phyloP scores from a whole-genome alignment of 192 early-diverging fungal species.

The Coemansia sp. region DNA sequence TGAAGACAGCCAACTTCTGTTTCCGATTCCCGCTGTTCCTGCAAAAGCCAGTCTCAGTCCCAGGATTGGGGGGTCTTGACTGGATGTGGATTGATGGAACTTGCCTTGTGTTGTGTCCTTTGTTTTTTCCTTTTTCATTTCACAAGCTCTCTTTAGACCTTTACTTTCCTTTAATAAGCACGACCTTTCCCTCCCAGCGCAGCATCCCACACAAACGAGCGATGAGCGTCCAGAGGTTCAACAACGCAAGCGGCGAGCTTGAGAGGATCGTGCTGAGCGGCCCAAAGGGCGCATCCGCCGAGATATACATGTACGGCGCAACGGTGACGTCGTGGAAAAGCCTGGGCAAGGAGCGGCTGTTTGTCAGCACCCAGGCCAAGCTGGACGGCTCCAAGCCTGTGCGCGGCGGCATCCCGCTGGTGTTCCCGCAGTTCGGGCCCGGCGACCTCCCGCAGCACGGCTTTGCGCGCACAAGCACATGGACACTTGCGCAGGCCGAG shows the following conservation, averaged over 20 bases:
- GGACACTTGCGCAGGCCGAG: conserved; percentile 28
- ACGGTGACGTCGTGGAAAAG: conserved; percentile 91
- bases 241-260: conserved; percentile 29
- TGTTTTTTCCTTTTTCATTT: too few relatives aligned
- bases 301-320: conserved; percentile 66
- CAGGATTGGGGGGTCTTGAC: conserved; percentile 2
- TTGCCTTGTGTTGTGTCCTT: too few relatives aligned
- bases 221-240: conserved; percentile 36
- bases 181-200: background rate
- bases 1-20: background rate
- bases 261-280: conserved; percentile 42
- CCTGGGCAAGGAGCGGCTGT: conserved; percentile 75
- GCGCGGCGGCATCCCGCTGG: conserved; percentile 73
- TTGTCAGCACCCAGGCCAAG: conserved; percentile 78
- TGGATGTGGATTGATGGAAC: too few relatives aligned
- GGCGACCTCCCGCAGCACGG: conserved; percentile 57
- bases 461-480: conserved; percentile 53
- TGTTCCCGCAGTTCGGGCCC: conserved; percentile 59
- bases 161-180: background rate
- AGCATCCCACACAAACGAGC: background rate
- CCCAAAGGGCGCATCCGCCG: conserved; percentile 22
- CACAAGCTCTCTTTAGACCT: too few relatives aligned
- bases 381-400: conserved; percentile 91
- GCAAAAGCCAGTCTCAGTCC: too few relatives aligned
- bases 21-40: background rate